Conservation (phyloP, 352 stramenopile genomes). For the Aphanomyces euteiches region DNA sequence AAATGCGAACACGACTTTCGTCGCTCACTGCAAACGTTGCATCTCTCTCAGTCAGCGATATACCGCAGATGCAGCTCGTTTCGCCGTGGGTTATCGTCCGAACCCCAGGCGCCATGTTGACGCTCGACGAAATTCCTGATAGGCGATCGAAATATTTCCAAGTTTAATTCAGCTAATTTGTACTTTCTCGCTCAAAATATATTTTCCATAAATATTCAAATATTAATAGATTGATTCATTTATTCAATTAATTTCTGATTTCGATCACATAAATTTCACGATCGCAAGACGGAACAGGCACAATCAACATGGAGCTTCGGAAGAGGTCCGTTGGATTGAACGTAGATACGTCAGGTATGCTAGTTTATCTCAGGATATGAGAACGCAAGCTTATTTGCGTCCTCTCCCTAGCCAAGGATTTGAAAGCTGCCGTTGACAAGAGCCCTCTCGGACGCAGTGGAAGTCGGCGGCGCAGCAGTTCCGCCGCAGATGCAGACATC, state of each 20-base stretch:
- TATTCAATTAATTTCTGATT: no score
- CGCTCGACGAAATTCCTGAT: background rate
- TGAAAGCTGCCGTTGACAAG: background rate
- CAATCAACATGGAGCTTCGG: slow-evolving; percentile 10
- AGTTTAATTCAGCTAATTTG: no score
- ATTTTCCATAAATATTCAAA: background rate
- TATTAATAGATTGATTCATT: no score
- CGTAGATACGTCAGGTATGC: slow-evolving; percentile 7
- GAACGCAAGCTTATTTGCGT: no score
- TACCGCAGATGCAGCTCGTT: slow-evolving; percentile 23
- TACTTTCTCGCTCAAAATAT: no score
- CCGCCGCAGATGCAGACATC: background rate
- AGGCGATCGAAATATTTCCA: no score
- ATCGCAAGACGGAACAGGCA: background rate
- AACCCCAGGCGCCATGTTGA: background rate
- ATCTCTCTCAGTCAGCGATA: slow-evolving; percentile 35
- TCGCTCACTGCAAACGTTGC: slow-evolving; percentile 71
- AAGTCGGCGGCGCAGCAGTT: background rate
- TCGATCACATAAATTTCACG: no score
- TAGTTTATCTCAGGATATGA: background rate
- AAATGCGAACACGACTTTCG: slow-evolving; percentile 65
- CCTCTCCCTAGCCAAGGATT: slow-evolving; percentile 5
- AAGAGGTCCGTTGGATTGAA: slow-evolving; percentile 7
- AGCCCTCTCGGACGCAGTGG: background rate
- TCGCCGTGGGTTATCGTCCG: background rate